Evolutionary conservation across 1,284 basidiomycete species (phyloP).

Genomic region (Termitomyces sp.): DNA sequence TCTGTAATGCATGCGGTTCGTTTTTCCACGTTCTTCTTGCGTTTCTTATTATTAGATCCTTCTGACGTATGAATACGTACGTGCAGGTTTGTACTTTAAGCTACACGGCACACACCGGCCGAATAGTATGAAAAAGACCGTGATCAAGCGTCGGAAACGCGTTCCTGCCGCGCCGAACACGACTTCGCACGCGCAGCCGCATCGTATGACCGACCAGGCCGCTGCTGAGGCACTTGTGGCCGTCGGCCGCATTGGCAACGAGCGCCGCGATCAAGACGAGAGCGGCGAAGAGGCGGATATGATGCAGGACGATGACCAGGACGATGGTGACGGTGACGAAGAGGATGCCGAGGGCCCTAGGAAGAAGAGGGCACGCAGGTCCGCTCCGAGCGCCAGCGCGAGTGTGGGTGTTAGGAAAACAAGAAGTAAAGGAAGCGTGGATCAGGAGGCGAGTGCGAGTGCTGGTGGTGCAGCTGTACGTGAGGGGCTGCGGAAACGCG

Average conservation of each 20-base stretch:
- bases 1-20: slow-evolving; percentile 91
- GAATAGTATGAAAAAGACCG: slow-evolving; percentile 97
- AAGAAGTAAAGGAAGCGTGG: slow-evolving; percentile 20
- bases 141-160: slow-evolving; percentile 96
- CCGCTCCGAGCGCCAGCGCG: slow-evolving; percentile 14
- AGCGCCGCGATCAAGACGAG: slow-evolving; percentile 48
- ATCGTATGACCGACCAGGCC: slow-evolving; percentile 72
- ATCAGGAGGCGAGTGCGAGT: slow-evolving; percentile 12
- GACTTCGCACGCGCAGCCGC: slow-evolving; percentile 8
- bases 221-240: slow-evolving; percentile 79
- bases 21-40: slow-evolving; percentile 25
- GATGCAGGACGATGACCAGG: slow-evolving; percentile 42
- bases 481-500: slow-evolving; percentile 15
- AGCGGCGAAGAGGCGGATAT: slow-evolving; percentile 39
- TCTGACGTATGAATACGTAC: background rate
- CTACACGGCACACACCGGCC: slow-evolving; percentile 95
- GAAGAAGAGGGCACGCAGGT: slow-evolving; percentile 23
- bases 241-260: slow-evolving; percentile 55
- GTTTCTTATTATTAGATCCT: background rate
- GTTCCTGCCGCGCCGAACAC: slow-evolving; percentile 68
- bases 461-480: slow-evolving; percentile 7
- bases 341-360: slow-evolving; percentile 7
- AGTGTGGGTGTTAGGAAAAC: slow-evolving; percentile 21
- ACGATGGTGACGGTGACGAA: slow-evolving; percentile 28
- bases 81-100: slow-evolving; percentile 91